These are phyloP conservation scores for Purpureocillium takamizusanense DNA, from an alignment of 2,329 filamentous ascomycete genomes.

Conservation along the genomic window DNA sequence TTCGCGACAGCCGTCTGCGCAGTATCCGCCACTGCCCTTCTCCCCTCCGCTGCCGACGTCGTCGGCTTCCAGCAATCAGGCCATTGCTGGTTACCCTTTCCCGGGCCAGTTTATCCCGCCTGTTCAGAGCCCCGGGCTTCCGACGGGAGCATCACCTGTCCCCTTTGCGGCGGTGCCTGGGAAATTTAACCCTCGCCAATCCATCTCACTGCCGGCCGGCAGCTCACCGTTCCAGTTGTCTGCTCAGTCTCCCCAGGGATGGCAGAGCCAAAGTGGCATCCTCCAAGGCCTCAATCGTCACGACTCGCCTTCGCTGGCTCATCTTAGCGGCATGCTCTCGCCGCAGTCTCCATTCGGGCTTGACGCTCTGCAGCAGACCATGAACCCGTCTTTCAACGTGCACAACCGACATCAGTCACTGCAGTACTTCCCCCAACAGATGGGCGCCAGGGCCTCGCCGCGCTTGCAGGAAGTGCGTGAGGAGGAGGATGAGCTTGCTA, in stretches of 20 bases:
- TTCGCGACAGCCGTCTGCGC: slow-evolving; percentile 61
- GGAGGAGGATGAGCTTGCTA: slow-evolving; percentile 53
- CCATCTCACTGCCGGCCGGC: slow-evolving; percentile 55
- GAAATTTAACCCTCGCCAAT: slow-evolving; percentile 62
- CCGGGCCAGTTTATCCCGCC: slow-evolving; percentile 50
- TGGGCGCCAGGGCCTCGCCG: slow-evolving; percentile 46
- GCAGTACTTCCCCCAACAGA: slow-evolving; percentile 47
- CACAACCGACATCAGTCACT: slow-evolving; percentile 52
- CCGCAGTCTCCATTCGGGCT: slow-evolving; percentile 55
- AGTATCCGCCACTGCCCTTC: slow-evolving; percentile 68
- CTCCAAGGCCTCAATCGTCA: slow-evolving; percentile 43
- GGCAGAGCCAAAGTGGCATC: slow-evolving; percentile 48
- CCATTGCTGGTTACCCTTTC: slow-evolving; percentile 45
- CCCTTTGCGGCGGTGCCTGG: slow-evolving; percentile 52
- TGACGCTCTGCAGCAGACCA: slow-evolving; percentile 35
- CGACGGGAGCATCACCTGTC: slow-evolving; percentile 62
- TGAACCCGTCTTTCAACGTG: slow-evolving; percentile 31
- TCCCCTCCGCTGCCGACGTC: slow-evolving; percentile 76
- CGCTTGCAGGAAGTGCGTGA: slow-evolving; percentile 66
- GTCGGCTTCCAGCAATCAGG: slow-evolving; percentile 65
- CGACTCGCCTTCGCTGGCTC: slow-evolving; percentile 55
- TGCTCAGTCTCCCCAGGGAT: slow-evolving; percentile 48
- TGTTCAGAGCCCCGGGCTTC: slow-evolving; percentile 52
- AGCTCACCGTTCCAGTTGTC: slow-evolving; percentile 61
- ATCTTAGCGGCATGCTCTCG: slow-evolving; percentile 48